Evolutionary conservation across 2,329 filamentous ascomycete genomes (phyloP), one percentile per base, ranked within the genome.

Genomic region (Aspergillus ruber): DNA sequence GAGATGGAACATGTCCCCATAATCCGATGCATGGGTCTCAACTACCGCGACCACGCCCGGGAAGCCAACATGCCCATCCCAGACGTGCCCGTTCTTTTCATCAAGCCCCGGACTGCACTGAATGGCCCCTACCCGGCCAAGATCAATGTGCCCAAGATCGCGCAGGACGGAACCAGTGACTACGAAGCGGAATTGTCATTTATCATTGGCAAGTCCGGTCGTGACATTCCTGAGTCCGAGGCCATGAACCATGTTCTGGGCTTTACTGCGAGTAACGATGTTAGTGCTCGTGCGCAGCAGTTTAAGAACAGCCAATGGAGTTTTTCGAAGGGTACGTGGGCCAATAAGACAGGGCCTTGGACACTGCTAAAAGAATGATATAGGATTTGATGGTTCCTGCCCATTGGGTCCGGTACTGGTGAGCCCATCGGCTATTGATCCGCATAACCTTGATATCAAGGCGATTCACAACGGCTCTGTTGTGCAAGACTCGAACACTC

Each of bases 171-270:
- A n/a, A 55, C 63, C 8, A 65, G 60, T 45, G 69, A 72, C 58
- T 73, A 71, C 48, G 69, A 72, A 52, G 65, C 66, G 2, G 70
- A 74, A 55, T 57, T 74, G 6, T 60, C 56, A 0, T 44, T 72
- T n/a, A 56, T 74, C 10, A 60, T 73, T 7, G 54, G 53, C 43
- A 68, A 66, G 51, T 51, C 61, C 3, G 67, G 63, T 4, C 60
- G 63, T n/a, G 66, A 74, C 50, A 67, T 73, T 9, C 57, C 64
- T 29, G 58, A 65, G 39, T 53, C 50, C 2, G 54, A 67, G n/a
- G 71, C 71, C 0, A 44, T 72, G 51, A 59, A 66, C 35, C 67
- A 72, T 53, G 66, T 73, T 1, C 55, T 71, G 8, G 70, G 68
- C 1, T 74, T 69, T 54, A 72, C 69, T 2, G 58, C 57, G 4